Base-by-base conservation (phyloP, 2,329 filamentous ascomycete species). In the Paracoccidioides lutzii region DNA sequence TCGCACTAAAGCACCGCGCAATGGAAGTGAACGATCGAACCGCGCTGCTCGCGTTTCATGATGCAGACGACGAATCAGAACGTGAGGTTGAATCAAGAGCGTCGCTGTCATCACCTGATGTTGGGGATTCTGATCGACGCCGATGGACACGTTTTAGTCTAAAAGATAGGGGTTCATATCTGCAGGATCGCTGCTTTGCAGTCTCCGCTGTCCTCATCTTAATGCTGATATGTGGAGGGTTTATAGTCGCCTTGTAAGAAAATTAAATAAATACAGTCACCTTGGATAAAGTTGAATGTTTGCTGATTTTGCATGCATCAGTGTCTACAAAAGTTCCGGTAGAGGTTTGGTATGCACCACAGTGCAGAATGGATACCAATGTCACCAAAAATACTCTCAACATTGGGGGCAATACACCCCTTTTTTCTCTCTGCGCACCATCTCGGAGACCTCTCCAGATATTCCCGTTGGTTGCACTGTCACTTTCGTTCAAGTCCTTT, bases 361-460 rank as follows among this genome's bases (percentile, higher is more conserved):
- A 5, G 69, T 79, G 40, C 65, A 76, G 44, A 60, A 73, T 41
- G 84, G 84, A 57, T 87, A 83, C 67, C 78, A 80, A 59, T 90
- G 86, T 69, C 75, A 77, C 50, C 70, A 78, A 3, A 67, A 78
- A 37, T 77, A 84, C 46, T 81, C 82, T 1, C 85, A 82, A 61
- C 78, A 76, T 55, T 95, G 89, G 88, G 90, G 90, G 55, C 89
- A 91, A 68, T 95, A 95, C 69, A 86, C 88, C 15, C 88, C 90
- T 1, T 94, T 83, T 72, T 95, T 87, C 71, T 79, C 84, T 0
- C 84, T 90, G 0, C 59, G 59, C 1, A 55, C 60, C 3, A 78
- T 83, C 5, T 89, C 85, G 0, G 75, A 80, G 2, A 80, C 88
- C 52, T 74, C 81, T 14, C 63, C 76, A 5, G 74, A 75, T 6